Conservation (phyloP, 164 flowering plant genomes). For the Echeveria elegans region DNA sequence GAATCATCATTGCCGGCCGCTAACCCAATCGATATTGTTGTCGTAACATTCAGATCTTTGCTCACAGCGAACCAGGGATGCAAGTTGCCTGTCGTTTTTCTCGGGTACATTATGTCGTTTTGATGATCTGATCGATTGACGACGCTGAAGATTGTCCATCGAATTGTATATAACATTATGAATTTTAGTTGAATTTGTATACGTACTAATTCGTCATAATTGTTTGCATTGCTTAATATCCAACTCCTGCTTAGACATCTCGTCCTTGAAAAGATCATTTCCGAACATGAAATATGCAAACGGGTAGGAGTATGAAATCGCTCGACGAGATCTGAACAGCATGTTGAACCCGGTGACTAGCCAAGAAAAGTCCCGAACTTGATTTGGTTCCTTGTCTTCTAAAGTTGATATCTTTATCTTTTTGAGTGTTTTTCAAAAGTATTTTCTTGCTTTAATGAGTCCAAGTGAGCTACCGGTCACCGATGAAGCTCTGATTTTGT, state of each 20-base stretch:
- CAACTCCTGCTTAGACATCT: conserved; percentile 38
- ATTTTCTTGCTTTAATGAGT: conserved; percentile 48
- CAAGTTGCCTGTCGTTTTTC: too few species aligned
- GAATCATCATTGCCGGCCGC: conserved; percentile 25
- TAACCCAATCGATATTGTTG: neutral
- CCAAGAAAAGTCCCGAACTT: conserved; percentile 45
- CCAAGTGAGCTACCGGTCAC: conserved; percentile 48
- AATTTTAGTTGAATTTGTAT: too few species aligned
- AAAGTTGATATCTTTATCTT: conserved; percentile 24
- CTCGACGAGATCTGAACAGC: conserved; percentile 50
- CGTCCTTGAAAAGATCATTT: conserved; percentile 42
- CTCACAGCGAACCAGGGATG: too few species aligned
- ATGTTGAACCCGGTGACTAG: conserved; percentile 37
- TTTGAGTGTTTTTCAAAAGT: conserved; percentile 33
- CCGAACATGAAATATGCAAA: conserved; percentile 64
- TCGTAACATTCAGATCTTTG: neutral
- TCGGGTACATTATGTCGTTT: too few species aligned
- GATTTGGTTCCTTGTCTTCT: conserved; percentile 30
- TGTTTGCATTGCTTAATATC: conserved; percentile 46
- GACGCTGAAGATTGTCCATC: conserved; percentile 61
- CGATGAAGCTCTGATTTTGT: conserved; percentile 39
- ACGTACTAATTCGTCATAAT: too few species aligned
- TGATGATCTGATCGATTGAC: too few species aligned
- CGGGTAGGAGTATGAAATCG: conserved; percentile 56
- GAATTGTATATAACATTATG: too few species aligned